Evolutionary conservation across 2,329 filamentous ascomycete genomes (phyloP), one percentile per base, ranked within the genome.

Genomic region (Cryphonectria nitschkei): DNA sequence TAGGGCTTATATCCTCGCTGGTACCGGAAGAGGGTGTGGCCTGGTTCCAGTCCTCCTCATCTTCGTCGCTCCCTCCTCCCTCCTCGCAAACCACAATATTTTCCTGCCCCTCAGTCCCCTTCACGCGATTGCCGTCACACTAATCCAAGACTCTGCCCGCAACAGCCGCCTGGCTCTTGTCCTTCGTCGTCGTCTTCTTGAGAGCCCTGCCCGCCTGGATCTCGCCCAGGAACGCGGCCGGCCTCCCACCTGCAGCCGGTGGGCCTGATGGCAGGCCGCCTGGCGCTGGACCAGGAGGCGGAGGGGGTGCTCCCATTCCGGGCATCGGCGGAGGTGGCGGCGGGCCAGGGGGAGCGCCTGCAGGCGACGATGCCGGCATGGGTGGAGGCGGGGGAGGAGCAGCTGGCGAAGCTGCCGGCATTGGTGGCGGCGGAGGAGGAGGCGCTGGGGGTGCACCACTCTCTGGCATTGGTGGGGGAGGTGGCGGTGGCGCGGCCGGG

Each of bases 181-280:
- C 96, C 81, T 93, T 95, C 0, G 96, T 98, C 79, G 91, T 84
- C 34, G 94, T 94, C 86, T 98, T 98, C 85, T 87, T 94, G 78
- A 99, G 83, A 2, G 89, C 81, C 81, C 81, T 94, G 60, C 96
- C 95, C 73, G 89, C 83, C 78, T 95, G 90, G 73, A 99, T 98
- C 79, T 97, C 89, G 71, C 90, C 90, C 74, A 99, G 81, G 77
- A 99, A 86, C 0, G 90, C 89, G 29, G 88, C 77, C 29, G 89
- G 88, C 39, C 87, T 84, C 0, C 83, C 86, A 41, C 82, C 80
- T 52, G 77, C 73, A 43, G 61, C 61, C 26, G 39, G 39, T 26
- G 80, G 76, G 1, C 84, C 81, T 80, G 86, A 74, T 26, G 66
- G 62, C 63, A 66, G 5, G 7, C 26, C 68, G 19, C 71, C 71